phyloP scores from a whole-genome alignment of 441 rosid genomes.

The Flueggea neowawraea region DNA sequence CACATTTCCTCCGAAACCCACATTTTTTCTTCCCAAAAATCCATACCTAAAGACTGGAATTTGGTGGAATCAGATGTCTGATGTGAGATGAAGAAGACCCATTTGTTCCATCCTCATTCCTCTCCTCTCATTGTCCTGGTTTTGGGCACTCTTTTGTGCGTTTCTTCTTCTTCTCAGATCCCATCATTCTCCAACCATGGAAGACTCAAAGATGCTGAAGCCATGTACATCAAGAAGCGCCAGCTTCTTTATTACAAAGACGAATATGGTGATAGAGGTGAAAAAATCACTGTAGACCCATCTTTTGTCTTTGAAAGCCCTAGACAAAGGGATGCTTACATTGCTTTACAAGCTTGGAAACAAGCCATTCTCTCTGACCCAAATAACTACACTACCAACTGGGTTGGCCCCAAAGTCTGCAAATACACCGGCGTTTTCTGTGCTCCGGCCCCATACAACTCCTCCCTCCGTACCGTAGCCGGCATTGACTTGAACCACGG shows the following conservation, averaged over 20 bases:
- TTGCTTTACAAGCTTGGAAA: conserved; percentile 94
- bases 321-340: conserved; percentile 62
- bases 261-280: conserved; percentile 87
- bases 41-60: too few species aligned
- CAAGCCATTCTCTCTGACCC: conserved; percentile 94
- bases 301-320: conserved; percentile 68
- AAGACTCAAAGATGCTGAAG: conserved; percentile 49
- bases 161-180: not conserved
- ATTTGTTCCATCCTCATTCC: not conserved
- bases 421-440: conserved; percentile 64
- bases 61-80: not conserved
- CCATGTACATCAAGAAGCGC: conserved; percentile 57
- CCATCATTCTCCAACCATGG: not conserved
- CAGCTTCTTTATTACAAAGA: conserved; percentile 93
- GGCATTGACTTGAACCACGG: conserved; percentile 94
- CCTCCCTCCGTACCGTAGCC: conserved; percentile 64
- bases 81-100: conserved; percentile 1
- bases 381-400: conserved; percentile 47
- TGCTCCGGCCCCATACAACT: conserved; percentile 64
- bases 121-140: not conserved
- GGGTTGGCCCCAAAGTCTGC: conserved; percentile 87
- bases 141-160: not conserved
- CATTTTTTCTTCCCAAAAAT: not conserved
- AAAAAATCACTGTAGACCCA: conserved; percentile 67
- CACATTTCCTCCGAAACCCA: not conserved